These are phyloP conservation scores for Nakazawaea wickerhamii DNA, from an alignment of 805 yeast species.

Conservation along the genomic window DNA sequence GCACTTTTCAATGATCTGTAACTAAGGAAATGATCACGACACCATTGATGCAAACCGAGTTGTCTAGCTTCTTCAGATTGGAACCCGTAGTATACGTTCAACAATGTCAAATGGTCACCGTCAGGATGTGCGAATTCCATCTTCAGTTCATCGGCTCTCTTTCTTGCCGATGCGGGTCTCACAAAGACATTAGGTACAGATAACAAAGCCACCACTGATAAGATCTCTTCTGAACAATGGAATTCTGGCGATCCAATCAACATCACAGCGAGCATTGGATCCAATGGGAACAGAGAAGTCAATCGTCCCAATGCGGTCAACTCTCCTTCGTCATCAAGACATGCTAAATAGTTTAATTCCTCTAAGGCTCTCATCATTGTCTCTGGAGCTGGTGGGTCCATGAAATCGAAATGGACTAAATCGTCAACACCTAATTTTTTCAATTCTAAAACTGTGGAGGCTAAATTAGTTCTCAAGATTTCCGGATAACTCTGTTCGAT, in stretches of 20 bases:
- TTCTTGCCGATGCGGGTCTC: conserved; percentile 82
- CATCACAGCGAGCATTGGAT: conserved; percentile 93
- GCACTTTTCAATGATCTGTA: conserved; percentile 82
- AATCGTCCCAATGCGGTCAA: conserved; percentile 83
- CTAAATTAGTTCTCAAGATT: conserved; percentile 82
- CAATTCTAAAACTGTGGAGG: conserved; percentile 87
- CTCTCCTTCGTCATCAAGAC: conserved; percentile 89
- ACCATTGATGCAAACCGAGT: conserved; percentile 74
- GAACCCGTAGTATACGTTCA: conserved; percentile 85
- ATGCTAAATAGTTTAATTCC: conserved; percentile 84
- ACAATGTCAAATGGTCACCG: conserved; percentile 89
- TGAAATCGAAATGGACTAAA: conserved; percentile 94
- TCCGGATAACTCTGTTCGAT: conserved; percentile 96
- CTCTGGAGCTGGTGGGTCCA: conserved; percentile 99
- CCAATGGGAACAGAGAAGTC: conserved; percentile 91
- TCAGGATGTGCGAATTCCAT: conserved; percentile 84
- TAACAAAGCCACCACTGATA: conserved; percentile 83
- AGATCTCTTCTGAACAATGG: conserved; percentile 81
- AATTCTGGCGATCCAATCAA: conserved; percentile 82
- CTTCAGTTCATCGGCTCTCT: conserved; percentile 89
- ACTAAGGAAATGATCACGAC: conserved; percentile 83
- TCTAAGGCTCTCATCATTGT: conserved; percentile 99
- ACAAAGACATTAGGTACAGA: conserved; percentile 94
- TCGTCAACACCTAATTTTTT: conserved; percentile 94
- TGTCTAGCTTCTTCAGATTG: conserved; percentile 66